Conservation (phyloP, 148 eudicot genomes). For the Rhododendron ferrugineum region DNA sequence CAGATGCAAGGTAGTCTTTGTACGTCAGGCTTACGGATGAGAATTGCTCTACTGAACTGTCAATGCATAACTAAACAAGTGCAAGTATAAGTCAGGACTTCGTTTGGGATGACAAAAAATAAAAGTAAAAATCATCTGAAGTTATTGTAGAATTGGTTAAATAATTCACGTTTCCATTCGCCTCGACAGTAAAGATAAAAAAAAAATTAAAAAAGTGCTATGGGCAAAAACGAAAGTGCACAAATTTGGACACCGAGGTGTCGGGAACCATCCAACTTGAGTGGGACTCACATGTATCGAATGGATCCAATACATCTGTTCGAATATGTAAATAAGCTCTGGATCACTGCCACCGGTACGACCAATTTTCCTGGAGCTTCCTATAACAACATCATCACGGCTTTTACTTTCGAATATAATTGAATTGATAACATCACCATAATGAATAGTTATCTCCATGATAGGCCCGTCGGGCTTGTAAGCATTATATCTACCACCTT, state of each 20-base stretch:
- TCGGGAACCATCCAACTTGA: no score
- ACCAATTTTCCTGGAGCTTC: neutral
- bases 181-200: neutral
- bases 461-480: neutral
- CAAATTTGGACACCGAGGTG: no score
- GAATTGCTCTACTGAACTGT: no score
- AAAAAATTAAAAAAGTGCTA: neutral
- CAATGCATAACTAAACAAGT: neutral
- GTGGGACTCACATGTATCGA: no score
- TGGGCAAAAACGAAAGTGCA: neutral
- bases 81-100: no score
- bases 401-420: no score
- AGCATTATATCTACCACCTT: no score
- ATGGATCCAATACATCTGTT: neutral
- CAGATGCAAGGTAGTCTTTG: fast-evolving
- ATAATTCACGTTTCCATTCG: no score
- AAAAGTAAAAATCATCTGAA: no score
- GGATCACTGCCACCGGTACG: fast-evolving
- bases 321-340: neutral
- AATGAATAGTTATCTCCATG: neutral
- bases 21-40: no score
- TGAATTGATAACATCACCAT: fast-evolving
- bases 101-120: no score
- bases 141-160: neutral
- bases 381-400: neutral